Conservation (phyloP, 805 yeast genomes). For the Ogataea trehalophila region DNA sequence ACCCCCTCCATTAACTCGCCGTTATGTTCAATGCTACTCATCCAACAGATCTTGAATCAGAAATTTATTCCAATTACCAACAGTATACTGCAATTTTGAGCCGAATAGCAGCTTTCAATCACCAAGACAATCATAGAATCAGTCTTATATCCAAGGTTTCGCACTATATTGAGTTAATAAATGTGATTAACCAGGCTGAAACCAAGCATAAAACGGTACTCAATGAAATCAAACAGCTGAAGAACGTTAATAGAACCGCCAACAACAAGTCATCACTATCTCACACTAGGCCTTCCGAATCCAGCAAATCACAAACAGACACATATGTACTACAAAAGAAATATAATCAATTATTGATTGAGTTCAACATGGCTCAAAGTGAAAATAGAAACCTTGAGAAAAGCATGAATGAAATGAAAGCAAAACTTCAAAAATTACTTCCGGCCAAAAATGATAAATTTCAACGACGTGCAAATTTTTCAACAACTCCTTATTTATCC, state of each 20-base stretch:
- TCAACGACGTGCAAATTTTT: constrained; percentile 10
- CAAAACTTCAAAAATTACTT: constrained; percentile 2
- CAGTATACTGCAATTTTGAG: background rate
- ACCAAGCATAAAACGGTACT: constrained; percentile 3
- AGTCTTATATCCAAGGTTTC: constrained; percentile 8
- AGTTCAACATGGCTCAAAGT: constrained; percentile 9
- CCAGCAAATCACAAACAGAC: background rate
- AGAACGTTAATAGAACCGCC: background rate
- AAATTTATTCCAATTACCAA: constrained; percentile 1
- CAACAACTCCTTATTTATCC: constrained; percentile 20
- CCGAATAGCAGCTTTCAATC: constrained; percentile 3
- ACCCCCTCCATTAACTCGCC: too few relatives aligned
- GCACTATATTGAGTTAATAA: constrained; percentile 9
- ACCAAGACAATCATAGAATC: constrained; percentile 6
- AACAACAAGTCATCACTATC: background rate
- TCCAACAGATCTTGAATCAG: background rate
- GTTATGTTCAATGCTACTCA: background rate
- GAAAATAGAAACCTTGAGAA: constrained; percentile 12
- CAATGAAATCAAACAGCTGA: constrained; percentile 5
- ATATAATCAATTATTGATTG: constrained; percentile 9
- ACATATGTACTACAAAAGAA: constrained; percentile 6
- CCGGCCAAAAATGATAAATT: constrained; percentile 1
- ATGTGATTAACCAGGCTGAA: constrained; percentile 5
- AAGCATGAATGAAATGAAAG: constrained; percentile 6
- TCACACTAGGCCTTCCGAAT: too few relatives aligned